These are phyloP conservation scores for Jacaranda copaia DNA, from an alignment of 257 asterid species.

Conservation along the genomic window DNA sequence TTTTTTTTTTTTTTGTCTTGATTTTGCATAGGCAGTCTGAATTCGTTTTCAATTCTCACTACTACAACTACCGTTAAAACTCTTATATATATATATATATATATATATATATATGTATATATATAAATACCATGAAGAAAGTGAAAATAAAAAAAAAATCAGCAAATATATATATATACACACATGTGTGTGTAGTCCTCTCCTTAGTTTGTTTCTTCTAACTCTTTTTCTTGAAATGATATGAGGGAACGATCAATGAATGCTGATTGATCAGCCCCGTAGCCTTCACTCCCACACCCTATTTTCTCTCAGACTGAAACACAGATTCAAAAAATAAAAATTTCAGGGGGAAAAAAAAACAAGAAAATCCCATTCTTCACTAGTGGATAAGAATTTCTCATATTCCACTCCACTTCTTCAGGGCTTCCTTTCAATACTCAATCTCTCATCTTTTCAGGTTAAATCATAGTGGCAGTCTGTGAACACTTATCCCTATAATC, in stretches of 20 bases:
- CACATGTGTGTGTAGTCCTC: not conserved
- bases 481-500: slow-evolving; percentile 33
- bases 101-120: too few species aligned
- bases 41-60: slow-evolving; percentile 35
- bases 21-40: not conserved
- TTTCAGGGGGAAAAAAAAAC: not conserved
- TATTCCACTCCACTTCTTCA: slow-evolving; percentile 37
- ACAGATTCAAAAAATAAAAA: not conserved
- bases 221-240: slow-evolving; percentile 13
- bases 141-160: slow-evolving; percentile 23
- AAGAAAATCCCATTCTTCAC: slow-evolving; percentile 1
- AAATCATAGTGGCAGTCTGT: slow-evolving; percentile 9
- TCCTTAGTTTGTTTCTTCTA: not conserved
- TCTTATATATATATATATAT: not conserved
- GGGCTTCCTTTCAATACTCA: slow-evolving; percentile 29
- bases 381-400: slow-evolving; percentile 58
- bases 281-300: slow-evolving; percentile 37
- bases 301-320: slow-evolving; percentile 27
- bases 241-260: slow-evolving; percentile 37
- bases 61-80: not conserved
- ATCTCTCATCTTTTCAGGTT: slow-evolving; percentile 24
- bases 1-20: not conserved
- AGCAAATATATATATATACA: slow-evolving; percentile 11
- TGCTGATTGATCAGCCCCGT: slow-evolving; percentile 52
- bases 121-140: slow-evolving; percentile 33